These are phyloP conservation scores for Magnaporthiopsis incrustans DNA, from an alignment of 2,329 filamentous ascomycete genomes.

Conservation along the genomic window DNA sequence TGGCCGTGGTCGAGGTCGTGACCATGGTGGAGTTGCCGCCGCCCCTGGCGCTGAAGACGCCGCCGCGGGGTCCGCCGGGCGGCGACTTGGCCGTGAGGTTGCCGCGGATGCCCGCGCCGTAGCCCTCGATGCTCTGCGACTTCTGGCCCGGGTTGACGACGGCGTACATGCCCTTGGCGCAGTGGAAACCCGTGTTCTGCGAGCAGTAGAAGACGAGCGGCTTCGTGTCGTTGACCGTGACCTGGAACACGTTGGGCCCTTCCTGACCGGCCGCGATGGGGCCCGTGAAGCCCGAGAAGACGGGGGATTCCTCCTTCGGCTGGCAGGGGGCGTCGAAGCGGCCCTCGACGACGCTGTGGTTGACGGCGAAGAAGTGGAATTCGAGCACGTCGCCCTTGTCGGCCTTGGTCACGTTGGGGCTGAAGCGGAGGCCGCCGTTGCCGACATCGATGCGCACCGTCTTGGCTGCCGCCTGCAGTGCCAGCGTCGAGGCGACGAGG, in stretches of 20 bases:
- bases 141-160: conserved; percentile 29
- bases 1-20: conserved; percentile 3
- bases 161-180: conserved; percentile 35
- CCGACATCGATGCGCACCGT: conserved; percentile 31
- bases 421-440: conserved; percentile 32
- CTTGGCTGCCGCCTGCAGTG: conserved; percentile 13
- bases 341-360: conserved; percentile 41
- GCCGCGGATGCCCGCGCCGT: conserved; percentile 6
- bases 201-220: conserved; percentile 40
- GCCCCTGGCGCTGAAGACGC: conserved; percentile 2
- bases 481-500: conserved; percentile 8
- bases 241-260: conserved; percentile 28
- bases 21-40: not conserved
- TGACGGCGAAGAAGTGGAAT: conserved; percentile 43
- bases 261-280: conserved; percentile 23
- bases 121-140: conserved; percentile 11
- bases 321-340: conserved; percentile 40
- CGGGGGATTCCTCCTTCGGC: conserved; percentile 28
- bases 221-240: conserved; percentile 30
- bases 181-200: conserved; percentile 29
- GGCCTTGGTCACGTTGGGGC: conserved; percentile 34
- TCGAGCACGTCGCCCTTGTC: conserved; percentile 38
- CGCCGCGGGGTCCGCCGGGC: conserved; percentile 1
- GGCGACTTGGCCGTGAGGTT: conserved; percentile 2
- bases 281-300: conserved; percentile 36